Evolutionary conservation across 345 rosid species (phyloP), one percentile per base, ranked within the genome.

Genomic region (Iberis pinnata): DNA sequence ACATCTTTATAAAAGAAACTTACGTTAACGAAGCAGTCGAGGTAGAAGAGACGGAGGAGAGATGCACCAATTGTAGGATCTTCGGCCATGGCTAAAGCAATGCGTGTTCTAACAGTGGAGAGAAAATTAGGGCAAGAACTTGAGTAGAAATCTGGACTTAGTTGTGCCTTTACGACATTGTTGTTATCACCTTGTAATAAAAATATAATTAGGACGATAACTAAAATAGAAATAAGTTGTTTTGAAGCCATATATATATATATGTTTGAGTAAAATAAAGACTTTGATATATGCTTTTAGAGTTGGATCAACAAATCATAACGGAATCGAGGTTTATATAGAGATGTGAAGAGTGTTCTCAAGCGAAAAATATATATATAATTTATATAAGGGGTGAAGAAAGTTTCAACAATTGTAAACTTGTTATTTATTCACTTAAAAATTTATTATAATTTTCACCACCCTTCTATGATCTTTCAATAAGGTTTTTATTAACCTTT

Each of bases 21-120:
- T 82, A 89, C 97, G 36, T 86, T 89, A 58, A 89, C 96, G 39
- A 89, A 89, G 59, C 97, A 89, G 33, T 89, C 97, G 11, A 86
- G 97, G 81, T 86, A 89, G 78, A 77, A 78, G 52, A 89, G 67
- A 48, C 97, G 94, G 56, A 89, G 80, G 35, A 89, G 60, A 12
- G 95, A 86, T 14, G 95, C 98, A 4, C 95, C 95, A 68, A 78
- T 75, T 4, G 89, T 65, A 29, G 78, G n/a, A n/a, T n/a, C n/a
- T n/a, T n/a, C n/a, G n/a, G n/a, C n/a, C n/a, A n/a, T n/a, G n/a
- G n/a, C n/a, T n/a, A n/a, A n/a, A n/a, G n/a, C n/a, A n/a, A n/a
- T n/a, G n/a, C n/a, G n/a, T n/a, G 92, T 58, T 60, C 52, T 66
- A 24, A 90, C 83, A 3, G 82, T 56, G 2, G 80, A 54, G 8